Conservation (phyloP, 192 early-diverging fungal species). For the Dimargaris cristalligena region DNA sequence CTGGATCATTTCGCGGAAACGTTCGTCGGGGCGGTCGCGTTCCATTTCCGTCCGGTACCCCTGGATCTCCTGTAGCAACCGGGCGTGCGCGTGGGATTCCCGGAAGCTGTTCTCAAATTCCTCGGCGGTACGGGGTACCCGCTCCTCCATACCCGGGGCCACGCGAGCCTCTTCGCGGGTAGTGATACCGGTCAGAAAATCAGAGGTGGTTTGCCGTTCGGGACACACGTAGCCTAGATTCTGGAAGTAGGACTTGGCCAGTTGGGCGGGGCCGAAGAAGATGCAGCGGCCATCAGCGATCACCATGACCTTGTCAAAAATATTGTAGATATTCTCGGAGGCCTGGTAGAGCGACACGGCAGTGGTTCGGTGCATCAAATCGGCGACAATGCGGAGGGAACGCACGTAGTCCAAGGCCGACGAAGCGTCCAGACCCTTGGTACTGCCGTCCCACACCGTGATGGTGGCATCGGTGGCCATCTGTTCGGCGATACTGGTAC, state of each 20-base stretch:
- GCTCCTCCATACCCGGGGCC: constrained; percentile 32
- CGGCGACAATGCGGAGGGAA: constrained; percentile 50
- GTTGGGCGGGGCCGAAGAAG: constrained; percentile 44
- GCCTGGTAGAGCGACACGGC: constrained; percentile 47
- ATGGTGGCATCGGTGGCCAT: constrained; percentile 33
- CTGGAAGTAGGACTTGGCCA: constrained; percentile 44
- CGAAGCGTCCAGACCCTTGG: constrained; percentile 39
- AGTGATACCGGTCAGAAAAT: constrained; percentile 56
- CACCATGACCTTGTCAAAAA: constrained; percentile 54
- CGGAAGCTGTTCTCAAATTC: constrained; percentile 44
- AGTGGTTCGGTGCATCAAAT: constrained; percentile 43
- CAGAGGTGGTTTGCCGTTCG: constrained; percentile 45
- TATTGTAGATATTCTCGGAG: constrained; percentile 55
- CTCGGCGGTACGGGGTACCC: constrained; percentile 34
- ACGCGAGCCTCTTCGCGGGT: constrained; percentile 39
- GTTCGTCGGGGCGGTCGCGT: constrained; percentile 19
- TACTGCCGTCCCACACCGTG: constrained; percentile 42
- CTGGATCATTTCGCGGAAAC: constrained; percentile 32
- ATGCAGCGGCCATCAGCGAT: constrained; percentile 47
- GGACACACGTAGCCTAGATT: constrained; percentile 43
- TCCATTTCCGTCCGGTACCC: constrained; percentile 26
- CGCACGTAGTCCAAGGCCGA: constrained; percentile 49
- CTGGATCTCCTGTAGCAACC: constrained; percentile 23
- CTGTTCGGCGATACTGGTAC: constrained; percentile 39
- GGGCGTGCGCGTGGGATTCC: constrained; percentile 22